These are phyloP conservation scores for Lasiosphaeriaceae sp. DNA, from an alignment of 495 filamentous ascomycete genomes.

Conservation along the genomic window DNA sequence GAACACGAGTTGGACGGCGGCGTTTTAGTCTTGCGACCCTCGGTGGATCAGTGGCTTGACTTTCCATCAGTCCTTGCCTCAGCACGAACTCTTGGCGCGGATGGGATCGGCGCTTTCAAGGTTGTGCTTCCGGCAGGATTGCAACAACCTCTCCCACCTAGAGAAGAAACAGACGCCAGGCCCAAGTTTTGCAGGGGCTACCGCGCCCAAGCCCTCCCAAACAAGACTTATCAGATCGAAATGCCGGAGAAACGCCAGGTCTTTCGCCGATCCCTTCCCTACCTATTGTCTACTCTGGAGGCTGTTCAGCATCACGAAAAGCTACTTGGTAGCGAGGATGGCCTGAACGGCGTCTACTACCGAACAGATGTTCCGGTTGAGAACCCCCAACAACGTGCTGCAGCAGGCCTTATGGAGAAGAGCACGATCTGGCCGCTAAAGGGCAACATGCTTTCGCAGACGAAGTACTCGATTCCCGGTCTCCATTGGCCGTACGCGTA, in stretches of 20 bases:
- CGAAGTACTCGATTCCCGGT: slow-evolving; percentile 12
- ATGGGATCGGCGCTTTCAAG: slow-evolving; percentile 11
- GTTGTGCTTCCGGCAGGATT: slow-evolving; percentile 7
- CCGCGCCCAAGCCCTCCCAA: slow-evolving; percentile 2
- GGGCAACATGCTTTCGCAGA: slow-evolving; percentile 9
- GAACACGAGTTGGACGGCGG: slow-evolving; percentile 1
- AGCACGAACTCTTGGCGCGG: slow-evolving; percentile 2
- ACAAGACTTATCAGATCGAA: slow-evolving; percentile 5
- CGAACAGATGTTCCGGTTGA: slow-evolving; percentile 10
- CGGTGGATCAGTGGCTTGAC: slow-evolving; percentile 10
- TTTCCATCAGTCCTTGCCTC: slow-evolving; percentile 9
- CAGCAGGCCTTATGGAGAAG: background rate
- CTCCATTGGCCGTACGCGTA: slow-evolving; percentile 17
- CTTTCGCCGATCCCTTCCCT: slow-evolving; percentile 2
- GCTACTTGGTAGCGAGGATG: slow-evolving; percentile 3
- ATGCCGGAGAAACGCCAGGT: slow-evolving; percentile 6
- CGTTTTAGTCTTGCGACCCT: slow-evolving; percentile 8
- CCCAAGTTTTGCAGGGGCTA: slow-evolving; percentile 5
- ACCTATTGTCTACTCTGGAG: background rate
- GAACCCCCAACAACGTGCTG: slow-evolving; percentile 8
- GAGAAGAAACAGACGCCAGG: slow-evolving; percentile 1
- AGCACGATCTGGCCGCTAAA: slow-evolving; percentile 12
- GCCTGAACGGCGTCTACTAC: slow-evolving; percentile 10
- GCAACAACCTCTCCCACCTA: slow-evolving; percentile 2
- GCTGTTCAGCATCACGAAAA: slow-evolving; percentile 10